Conservation (phyloP, 495 filamentous ascomycete genomes). For the Neurospora sp. region DNA sequence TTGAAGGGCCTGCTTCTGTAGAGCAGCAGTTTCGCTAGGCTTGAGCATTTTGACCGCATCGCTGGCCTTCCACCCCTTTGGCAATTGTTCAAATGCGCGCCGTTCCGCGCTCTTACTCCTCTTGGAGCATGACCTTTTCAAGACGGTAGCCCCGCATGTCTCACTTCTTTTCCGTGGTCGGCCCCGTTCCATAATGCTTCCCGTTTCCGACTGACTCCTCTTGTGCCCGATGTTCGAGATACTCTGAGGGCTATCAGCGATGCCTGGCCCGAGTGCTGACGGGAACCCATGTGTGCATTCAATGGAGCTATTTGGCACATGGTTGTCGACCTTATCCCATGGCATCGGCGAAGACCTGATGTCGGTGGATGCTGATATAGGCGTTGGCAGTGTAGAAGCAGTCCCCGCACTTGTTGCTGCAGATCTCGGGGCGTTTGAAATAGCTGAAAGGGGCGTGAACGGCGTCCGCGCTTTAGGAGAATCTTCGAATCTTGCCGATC, state of each 20-base stretch:
- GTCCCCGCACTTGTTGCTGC: slow-evolving; percentile 33
- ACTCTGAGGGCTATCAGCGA: slow-evolving; percentile 20
- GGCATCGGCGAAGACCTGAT: slow-evolving; percentile 32
- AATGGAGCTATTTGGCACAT: neutral
- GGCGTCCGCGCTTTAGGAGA: slow-evolving; percentile 36
- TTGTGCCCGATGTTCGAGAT: slow-evolving; percentile 19
- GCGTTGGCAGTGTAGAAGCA: slow-evolving; percentile 33
- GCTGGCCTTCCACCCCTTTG: slow-evolving; percentile 43
- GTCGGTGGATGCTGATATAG: slow-evolving; percentile 35
- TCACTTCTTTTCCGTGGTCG: slow-evolving; percentile 42
- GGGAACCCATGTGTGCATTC: slow-evolving; percentile 13
- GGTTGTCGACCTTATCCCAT: slow-evolving; percentile 28
- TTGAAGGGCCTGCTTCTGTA: slow-evolving; percentile 52
- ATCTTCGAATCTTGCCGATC: slow-evolving; percentile 29
- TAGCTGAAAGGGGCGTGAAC: slow-evolving; percentile 32
- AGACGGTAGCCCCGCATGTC: slow-evolving; percentile 18
- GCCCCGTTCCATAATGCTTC: slow-evolving; percentile 50
- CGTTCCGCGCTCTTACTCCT: slow-evolving; percentile 35
- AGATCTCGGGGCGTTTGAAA: slow-evolving; percentile 28
- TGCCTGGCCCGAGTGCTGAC: slow-evolving; percentile 23
- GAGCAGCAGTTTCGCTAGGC: slow-evolving; percentile 38
- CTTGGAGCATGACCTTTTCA: slow-evolving; percentile 25
- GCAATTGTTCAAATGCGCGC: slow-evolving; percentile 44
- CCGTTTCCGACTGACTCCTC: slow-evolving; percentile 46
- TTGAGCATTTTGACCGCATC: slow-evolving; percentile 40